Base-by-base conservation (phyloP, 495 filamentous ascomycete species). In the Elaphomyces granulatus region DNA sequence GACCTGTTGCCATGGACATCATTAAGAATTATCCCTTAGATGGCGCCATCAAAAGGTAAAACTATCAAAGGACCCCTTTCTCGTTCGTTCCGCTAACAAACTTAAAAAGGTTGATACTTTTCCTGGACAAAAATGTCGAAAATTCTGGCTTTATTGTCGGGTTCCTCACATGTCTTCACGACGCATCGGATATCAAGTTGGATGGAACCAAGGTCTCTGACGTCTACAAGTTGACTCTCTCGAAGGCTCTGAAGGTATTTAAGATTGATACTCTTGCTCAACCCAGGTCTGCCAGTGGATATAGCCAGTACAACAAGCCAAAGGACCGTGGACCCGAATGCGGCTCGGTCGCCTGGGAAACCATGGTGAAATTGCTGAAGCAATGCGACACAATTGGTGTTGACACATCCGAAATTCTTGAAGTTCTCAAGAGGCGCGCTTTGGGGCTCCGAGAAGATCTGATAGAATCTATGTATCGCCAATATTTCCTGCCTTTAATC, bases 311-410 rank as follows among this genome's bases (percentile, higher is more conserved):
- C 8, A 6, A 16, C 6, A 16, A 8, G n/a, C 14, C 6, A 6
- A 8, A 35, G 33, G 18, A 6, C 17, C 2, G 2, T 9, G 8
- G 10, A 36, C 34, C 2, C 10, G 10, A 2, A 36, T 2, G 17
- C 9, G 4, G 34, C 10, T 36, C 21, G 0, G 16, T 39, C 20
- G 3, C 2, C 12, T 28, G 21, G 4, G 21, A 28, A 2, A 7
- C 19, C 12, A 30, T 32, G 23, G 32, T 40, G 23, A 40, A 40
- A 4, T 40, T 40, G 37, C 12, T 40, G 16, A 30, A 15, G n/a
- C 4, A 31, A 15, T 21, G 23, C n/a, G 14, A 32, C 15, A n/a
- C 17, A 12, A 17, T 3, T 17, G n/a, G 32, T 6, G 20, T 12
- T 8, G 37, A 31, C 8, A 26, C 23, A 0, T 2, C 19, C 6